phyloP scores from a whole-genome alignment of 148 eudicot species.

The Vaccinium vitisidaea region DNA sequence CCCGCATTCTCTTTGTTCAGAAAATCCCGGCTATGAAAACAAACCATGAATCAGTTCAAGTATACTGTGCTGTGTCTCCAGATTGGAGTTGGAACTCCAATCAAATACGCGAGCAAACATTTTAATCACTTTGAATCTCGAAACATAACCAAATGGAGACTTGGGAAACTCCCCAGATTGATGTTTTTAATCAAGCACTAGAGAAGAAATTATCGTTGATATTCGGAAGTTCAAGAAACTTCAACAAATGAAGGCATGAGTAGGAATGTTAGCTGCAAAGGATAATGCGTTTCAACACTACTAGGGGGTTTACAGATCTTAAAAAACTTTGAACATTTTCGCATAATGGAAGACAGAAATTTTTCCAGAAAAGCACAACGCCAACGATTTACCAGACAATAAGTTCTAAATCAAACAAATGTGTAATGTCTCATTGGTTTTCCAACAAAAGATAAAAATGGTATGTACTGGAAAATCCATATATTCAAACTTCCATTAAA shows the following conservation, averaged over 20 bases:
- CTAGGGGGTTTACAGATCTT: background rate
- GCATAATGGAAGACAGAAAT: background rate
- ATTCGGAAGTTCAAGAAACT: background rate
- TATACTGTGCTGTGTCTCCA: background rate
- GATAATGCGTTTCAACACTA: background rate
- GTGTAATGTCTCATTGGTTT: background rate
- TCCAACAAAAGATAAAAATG: background rate
- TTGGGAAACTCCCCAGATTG: background rate
- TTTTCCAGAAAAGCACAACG: background rate
- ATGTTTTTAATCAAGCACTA: no score
- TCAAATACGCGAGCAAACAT: background rate
- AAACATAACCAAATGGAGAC: background rate
- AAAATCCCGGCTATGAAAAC: conserved; percentile 24
- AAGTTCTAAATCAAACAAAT: background rate
- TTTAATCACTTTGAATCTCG: background rate
- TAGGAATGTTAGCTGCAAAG: background rate
- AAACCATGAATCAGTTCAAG: conserved; percentile 7
- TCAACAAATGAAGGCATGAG: background rate
- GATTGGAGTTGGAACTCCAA: background rate
- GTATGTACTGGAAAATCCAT: background rate
- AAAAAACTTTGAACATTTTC: background rate
- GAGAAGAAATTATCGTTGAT: background rate
- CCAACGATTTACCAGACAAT: background rate
- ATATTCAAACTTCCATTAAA: background rate
- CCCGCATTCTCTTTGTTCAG: conserved; percentile 22